These are phyloP conservation scores for Phialophora verrucosa DNA, from an alignment of 2,329 filamentous ascomycete genomes.

Conservation along the genomic window DNA sequence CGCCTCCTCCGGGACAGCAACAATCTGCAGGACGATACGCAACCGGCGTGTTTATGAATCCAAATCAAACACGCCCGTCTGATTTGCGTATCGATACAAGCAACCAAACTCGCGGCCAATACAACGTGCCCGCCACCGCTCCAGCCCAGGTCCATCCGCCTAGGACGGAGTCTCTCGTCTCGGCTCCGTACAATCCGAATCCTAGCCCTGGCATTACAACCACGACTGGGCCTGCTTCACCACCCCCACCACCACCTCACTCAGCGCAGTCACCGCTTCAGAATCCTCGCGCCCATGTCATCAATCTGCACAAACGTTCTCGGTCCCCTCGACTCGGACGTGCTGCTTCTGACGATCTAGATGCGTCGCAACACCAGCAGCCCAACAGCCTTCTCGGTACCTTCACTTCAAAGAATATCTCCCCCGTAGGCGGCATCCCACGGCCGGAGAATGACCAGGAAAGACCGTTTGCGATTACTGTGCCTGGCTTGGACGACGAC, in stretches of 20 bases:
- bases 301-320: conserved; percentile 47
- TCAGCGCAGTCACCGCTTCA: not conserved
- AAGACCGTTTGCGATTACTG: conserved; percentile 45
- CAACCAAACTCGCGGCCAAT: conserved; percentile 5
- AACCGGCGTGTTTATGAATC: conserved; percentile 10
- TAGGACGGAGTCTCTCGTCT: conserved; percentile 7
- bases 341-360: conserved; percentile 38
- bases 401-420: conserved; percentile 43
- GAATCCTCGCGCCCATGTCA: conserved; percentile 39
- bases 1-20: conserved; percentile 11
- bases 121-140: conserved; percentile 24
- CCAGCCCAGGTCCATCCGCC: conserved; percentile 27
- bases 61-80: conserved; percentile 26
- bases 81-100: conserved; percentile 35
- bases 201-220: conserved; percentile 8
- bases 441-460: conserved; percentile 46
- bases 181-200: conserved; percentile 10
- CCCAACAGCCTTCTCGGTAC: conserved; percentile 41
- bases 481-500: conserved; percentile 41
- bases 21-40: conserved; percentile 17
- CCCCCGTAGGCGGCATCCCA: conserved; percentile 40
- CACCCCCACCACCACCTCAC: not conserved
- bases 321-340: conserved; percentile 45
- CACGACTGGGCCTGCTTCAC: not conserved
- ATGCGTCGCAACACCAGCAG: conserved; percentile 19